Conservation (phyloP, 192 early-diverging fungal genomes). For the Phlyctochytrium arcticum region DNA sequence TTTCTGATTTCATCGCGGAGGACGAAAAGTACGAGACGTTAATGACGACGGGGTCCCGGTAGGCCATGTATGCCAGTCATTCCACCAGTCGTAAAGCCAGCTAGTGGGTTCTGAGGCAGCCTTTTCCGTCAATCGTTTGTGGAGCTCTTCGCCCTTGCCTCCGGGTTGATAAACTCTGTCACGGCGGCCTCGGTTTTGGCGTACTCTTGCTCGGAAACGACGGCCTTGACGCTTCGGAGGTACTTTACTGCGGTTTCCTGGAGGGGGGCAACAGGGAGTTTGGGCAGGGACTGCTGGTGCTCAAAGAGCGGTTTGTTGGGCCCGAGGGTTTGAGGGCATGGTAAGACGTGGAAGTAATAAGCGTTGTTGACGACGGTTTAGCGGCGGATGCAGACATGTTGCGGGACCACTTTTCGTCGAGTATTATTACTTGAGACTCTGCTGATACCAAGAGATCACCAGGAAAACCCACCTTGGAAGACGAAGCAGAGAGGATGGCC, state of each 20-base stretch:
- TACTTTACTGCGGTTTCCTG: slow-evolving; percentile 81
- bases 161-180: slow-evolving; percentile 76
- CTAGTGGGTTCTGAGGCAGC: slow-evolving; percentile 70
- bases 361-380: too few relatives aligned
- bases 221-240: slow-evolving; percentile 70
- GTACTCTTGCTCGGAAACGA: slow-evolving; percentile 63
- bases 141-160: slow-evolving; percentile 78
- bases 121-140: slow-evolving; percentile 75
- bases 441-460: too few relatives aligned
- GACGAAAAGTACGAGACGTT: slow-evolving; percentile 96
- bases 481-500: too few relatives aligned
- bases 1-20: slow-evolving; percentile 78
- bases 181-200: slow-evolving; percentile 62
- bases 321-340: slow-evolving; percentile 20
- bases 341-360: too few relatives aligned
- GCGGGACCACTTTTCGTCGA: too few relatives aligned
- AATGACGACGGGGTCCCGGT: slow-evolving; percentile 94
- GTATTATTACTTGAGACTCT: too few relatives aligned
- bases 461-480: too few relatives aligned
- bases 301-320: slow-evolving; percentile 23
- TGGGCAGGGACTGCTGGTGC: slow-evolving; percentile 58
- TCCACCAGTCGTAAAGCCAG: slow-evolving; percentile 98
- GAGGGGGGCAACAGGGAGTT: slow-evolving; percentile 85
- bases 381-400: too few relatives aligned
- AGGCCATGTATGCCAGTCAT: slow-evolving; percentile 85